Conservation (phyloP, 2,329 filamentous ascomycete species). For the Alternaria postmessia region DNA sequence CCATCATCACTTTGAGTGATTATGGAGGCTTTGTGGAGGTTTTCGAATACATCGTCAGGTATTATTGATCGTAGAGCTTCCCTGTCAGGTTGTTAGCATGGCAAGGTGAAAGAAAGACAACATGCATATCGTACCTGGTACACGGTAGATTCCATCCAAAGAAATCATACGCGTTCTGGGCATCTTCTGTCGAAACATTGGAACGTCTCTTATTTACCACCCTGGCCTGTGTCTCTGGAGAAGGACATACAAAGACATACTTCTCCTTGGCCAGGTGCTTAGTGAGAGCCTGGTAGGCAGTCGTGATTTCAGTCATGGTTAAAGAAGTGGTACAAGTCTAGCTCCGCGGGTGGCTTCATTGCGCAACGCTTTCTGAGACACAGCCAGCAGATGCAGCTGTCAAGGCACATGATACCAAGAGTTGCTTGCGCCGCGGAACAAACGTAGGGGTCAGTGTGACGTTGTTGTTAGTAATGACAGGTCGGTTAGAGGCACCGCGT, state of each 20-base stretch:
- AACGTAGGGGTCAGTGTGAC: conserved; percentile 27
- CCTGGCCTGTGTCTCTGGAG: conserved; percentile 31
- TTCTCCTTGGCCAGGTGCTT: conserved; percentile 21
- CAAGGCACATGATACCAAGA: conserved; percentile 4
- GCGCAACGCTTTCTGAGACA: not conserved
- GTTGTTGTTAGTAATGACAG: conserved; percentile 15
- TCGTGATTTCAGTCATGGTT: conserved; percentile 19
- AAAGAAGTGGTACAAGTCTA: not conserved
- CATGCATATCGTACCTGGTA: conserved; percentile 17
- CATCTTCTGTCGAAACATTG: conserved; percentile 20
- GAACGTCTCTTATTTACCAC: conserved; percentile 27
- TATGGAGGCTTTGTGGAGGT: conserved; percentile 13
- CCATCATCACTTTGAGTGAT: conserved; percentile 14
- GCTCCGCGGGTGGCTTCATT: conserved; percentile 10
- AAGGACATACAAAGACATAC: conserved; percentile 32
- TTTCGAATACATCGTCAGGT: conserved; percentile 22
- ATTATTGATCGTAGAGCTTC: conserved; percentile 22
- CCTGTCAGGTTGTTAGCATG: conserved; percentile 10
- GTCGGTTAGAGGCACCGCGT: not conserved
- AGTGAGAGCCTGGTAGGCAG: conserved; percentile 22
- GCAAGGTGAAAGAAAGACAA: not conserved
- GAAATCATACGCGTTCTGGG: conserved; percentile 29
- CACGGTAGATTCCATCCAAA: conserved; percentile 35
- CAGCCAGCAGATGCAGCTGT: not conserved
- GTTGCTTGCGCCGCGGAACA: conserved; percentile 9